Percentiles rank a stretch among this genome's conserved stretches.
Conservation (phyloP, 805 yeast species). For the Alloascoidea africana region DNA sequence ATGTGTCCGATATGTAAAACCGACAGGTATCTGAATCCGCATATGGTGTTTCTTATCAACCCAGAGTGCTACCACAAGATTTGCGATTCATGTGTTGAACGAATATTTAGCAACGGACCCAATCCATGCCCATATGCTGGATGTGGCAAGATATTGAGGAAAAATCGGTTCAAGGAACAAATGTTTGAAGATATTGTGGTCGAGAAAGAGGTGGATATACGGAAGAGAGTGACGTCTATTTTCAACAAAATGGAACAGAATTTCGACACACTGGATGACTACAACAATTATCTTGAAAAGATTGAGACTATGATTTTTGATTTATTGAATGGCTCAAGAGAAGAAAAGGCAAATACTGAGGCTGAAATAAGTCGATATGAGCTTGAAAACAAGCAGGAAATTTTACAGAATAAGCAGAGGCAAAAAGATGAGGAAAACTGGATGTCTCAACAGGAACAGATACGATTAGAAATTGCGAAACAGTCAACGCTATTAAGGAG, state of each 20-base stretch:
- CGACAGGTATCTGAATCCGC: conserved; percentile 85
- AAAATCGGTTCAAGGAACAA: conserved; percentile 83
- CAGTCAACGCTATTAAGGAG: conserved; percentile 40
- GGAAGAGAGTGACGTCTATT: conserved; percentile 61
- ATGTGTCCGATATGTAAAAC: conserved; percentile 98
- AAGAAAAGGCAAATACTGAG: conserved; percentile 54
- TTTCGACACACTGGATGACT: conserved; percentile 43
- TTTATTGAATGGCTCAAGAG: conserved; percentile 52
- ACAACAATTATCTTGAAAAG: conserved; percentile 68
- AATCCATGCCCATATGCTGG: conserved; percentile 92
- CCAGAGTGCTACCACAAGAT: conserved; percentile 98
- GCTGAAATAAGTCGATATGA: conserved; percentile 43
- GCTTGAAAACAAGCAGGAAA: conserved; percentile 54
- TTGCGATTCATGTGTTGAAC: conserved; percentile 92
- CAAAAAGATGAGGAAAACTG: conserved; percentile 58
- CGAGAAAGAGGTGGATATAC: conserved; percentile 84
- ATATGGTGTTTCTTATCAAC: conserved; percentile 80
- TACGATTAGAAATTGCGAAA: conserved; percentile 35
- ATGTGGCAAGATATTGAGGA: conserved; percentile 77
- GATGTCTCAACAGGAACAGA: conserved; percentile 43
- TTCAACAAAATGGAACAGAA: conserved; percentile 73
- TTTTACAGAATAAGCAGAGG: conserved; percentile 59
- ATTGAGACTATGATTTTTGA: conserved; percentile 73
- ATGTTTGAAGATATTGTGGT: conserved; percentile 82
- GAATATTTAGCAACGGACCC: conserved; percentile 89